Base-by-base conservation (phyloP, 345 rosid species). In the Eucalyptus coolabah region DNA sequence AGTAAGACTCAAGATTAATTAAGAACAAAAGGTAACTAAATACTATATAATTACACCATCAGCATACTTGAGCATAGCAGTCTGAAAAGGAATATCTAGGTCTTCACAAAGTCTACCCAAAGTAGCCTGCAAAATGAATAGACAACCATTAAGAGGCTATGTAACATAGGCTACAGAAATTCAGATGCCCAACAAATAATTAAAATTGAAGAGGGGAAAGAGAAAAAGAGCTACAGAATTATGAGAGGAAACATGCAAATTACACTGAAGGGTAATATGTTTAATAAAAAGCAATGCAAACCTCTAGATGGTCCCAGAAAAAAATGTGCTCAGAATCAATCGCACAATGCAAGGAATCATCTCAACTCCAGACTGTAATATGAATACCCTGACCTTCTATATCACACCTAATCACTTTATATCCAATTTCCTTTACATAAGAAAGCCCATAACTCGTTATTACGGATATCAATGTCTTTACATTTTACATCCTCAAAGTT, bases 71-170 rank as follows among this genome's bases (percentile, higher is more conserved):
- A 97, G 97, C 98, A 96, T 97, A 86, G 95, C 86, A 21, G 93
- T 89, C 88, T 96, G 95, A 92, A 94, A 96, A 89, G 98, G 98
- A 92, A 97, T 94, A 86, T 91, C 92, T 93, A 97, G 90, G 86
- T 96, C 97, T 92, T 95, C 91, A 88, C 97, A 97, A 91, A 97
- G 98, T 90, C 95, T 92, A n/a, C 92, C 94, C 85, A 96, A 91
- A 45, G 97, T 94, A 82, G 91, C 96, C 99, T 97, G 92, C 91
- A 89, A n/a, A 89, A 80, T 69, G 50, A 59, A 65, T 30, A 80
- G 88, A 87, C 21, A 54, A 18, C 10, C 77, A 60, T 49, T 60
- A 21, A 77, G 44, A 77, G 47, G 85, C 85, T 40, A 77, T 19
- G 47, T 6, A 77, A 77, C 85, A 34, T 77, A 77, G 85, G 85